Evolutionary conservation across 164 flowering plant genomes (phyloP).

Genomic region (Aristolochia californica): DNA sequence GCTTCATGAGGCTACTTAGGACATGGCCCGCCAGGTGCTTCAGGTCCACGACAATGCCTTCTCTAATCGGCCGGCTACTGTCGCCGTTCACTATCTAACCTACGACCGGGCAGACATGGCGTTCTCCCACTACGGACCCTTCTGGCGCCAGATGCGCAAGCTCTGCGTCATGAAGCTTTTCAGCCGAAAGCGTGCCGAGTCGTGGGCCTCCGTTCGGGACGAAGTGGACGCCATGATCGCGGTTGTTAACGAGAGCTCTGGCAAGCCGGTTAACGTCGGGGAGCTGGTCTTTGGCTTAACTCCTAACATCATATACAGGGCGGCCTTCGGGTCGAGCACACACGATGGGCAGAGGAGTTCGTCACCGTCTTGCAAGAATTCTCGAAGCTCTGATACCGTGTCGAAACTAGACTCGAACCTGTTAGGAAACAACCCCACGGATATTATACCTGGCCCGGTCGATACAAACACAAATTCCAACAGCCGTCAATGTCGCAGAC

Average conservation of each 20-base stretch:
- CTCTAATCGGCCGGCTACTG: constrained; percentile 66
- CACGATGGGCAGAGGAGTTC: constrained; percentile 48
- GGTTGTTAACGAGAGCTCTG: constrained; percentile 16
- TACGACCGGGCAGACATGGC: constrained; percentile 86
- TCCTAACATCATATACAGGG: constrained; percentile 41
- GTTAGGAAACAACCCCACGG: no score
- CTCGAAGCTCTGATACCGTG: constrained; percentile 60
- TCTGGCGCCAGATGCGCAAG: constrained; percentile 91
- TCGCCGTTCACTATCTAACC: constrained; percentile 59
- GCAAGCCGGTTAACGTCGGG: constrained; percentile 41
- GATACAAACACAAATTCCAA: no score
- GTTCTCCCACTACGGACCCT: constrained; percentile 81
- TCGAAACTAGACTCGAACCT: no score
- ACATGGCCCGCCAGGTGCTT: constrained; percentile 59
- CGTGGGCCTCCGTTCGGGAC: constrained; percentile 69
- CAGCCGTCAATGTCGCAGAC: constrained; percentile 68
- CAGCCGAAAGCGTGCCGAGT: constrained; percentile 71
- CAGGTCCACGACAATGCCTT: constrained; percentile 64
- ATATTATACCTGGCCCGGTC: no score
- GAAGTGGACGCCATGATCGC: constrained; percentile 44
- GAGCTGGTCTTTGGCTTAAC: constrained; percentile 56
- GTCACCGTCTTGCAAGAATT: constrained; percentile 62
- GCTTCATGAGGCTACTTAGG: constrained; percentile 5
- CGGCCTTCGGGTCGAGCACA: constrained; percentile 61
- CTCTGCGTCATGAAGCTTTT: constrained; percentile 74